A percentile compares a stretch with the other conserved stretches of the same genome.
phyloP scores from a whole-genome alignment of 148 eudicot species.

The Polygonum maritimum region DNA sequence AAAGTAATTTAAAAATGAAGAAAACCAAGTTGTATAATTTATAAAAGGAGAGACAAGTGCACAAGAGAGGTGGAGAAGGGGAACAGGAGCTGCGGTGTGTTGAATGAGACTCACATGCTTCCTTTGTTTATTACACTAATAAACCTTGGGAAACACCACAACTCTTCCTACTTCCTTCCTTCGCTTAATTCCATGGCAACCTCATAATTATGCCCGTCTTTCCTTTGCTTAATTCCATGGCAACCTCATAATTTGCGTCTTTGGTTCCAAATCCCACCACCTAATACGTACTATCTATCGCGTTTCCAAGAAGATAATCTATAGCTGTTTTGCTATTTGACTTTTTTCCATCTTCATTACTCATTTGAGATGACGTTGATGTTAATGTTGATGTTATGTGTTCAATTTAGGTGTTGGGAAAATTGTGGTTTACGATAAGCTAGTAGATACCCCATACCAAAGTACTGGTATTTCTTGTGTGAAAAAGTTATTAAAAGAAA shows the following conservation, averaged over 20 bases:
- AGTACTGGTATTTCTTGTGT: too few species aligned
- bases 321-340: neutral
- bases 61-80: neutral
- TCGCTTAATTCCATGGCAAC: too few species aligned
- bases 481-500: too few species aligned
- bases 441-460: too few species aligned
- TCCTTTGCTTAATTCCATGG: too few species aligned
- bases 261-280: neutral
- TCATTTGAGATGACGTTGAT: too few species aligned
- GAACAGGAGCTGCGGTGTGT: neutral
- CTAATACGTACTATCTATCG: too few species aligned
- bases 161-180: neutral
- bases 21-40: neutral
- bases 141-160: neutral
- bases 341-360: neutral
- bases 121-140: neutral
- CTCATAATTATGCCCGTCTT: neutral
- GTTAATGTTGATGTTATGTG: too few species aligned
- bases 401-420: too few species aligned
- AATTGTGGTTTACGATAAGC: too few species aligned
- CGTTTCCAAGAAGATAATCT: too few species aligned
- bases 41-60: neutral
- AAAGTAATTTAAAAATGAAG: neutral
- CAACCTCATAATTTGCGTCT: too few species aligned
- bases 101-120: conserved; percentile 6